phyloP scores from a whole-genome alignment of 106 monocot genomes.

The Dioscorea dumetorum region DNA sequence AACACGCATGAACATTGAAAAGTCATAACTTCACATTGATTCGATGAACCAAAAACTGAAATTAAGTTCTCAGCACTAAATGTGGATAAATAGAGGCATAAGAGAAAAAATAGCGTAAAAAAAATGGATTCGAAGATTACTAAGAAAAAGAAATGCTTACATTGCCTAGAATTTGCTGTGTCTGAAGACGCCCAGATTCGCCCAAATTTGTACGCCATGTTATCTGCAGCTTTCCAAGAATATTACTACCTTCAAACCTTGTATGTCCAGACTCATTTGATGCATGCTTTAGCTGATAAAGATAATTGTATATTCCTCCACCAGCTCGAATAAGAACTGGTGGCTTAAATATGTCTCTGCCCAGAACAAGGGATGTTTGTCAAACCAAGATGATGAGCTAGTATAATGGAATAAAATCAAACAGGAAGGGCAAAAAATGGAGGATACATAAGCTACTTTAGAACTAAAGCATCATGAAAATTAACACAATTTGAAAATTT shows the following conservation, averaged over 20 bases:
- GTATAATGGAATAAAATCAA: too few species aligned
- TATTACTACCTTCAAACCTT: constrained; percentile 69
- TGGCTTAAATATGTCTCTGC: constrained; percentile 59
- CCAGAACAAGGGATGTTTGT: background rate
- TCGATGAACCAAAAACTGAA: too few species aligned
- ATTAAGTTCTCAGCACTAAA: too few species aligned
- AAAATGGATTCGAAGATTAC: background rate
- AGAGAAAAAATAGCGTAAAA: background rate
- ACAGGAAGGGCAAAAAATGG: too few species aligned
- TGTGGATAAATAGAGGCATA: background rate
- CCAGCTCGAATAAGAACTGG: constrained; percentile 77
- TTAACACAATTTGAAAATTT: background rate
- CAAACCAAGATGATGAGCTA: too few species aligned
- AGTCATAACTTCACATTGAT: too few species aligned
- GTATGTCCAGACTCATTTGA: constrained; percentile 39
- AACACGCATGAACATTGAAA: too few species aligned
- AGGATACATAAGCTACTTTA: too few species aligned
- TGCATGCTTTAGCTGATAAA: constrained; percentile 56
- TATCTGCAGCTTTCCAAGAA: constrained; percentile 98
- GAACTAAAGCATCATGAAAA: too few species aligned
- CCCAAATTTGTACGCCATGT: constrained; percentile 96
- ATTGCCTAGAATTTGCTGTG: constrained; percentile 88
- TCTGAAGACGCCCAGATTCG: constrained; percentile 93
- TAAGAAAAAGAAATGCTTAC: constrained; percentile 29
- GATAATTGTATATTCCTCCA: constrained; percentile 92